phyloP scores from a whole-genome alignment of 768 basidiomycete genomes.

The Panellus pusillus region DNA sequence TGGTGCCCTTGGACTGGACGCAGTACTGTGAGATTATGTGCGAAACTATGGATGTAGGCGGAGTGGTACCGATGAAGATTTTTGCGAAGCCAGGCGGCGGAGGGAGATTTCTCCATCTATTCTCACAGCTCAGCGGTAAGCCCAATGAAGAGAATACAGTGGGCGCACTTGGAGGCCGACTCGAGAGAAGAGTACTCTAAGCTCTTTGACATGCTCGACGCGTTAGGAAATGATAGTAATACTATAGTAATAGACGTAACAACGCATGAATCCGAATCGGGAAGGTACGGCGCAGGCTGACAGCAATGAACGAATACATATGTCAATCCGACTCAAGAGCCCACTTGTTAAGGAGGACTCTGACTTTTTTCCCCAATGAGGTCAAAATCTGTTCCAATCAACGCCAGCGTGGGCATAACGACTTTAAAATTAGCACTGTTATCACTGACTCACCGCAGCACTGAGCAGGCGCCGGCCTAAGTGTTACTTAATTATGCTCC shows the following conservation, averaged over 20 bases:
- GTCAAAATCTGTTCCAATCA: too few species aligned
- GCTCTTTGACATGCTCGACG: constrained; percentile 7
- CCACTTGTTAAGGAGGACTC: too few species aligned
- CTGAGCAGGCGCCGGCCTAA: too few species aligned
- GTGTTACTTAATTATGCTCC: too few species aligned
- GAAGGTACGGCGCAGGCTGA: not conserved
- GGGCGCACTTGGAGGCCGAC: constrained; percentile 35
- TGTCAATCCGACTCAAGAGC: too few species aligned
- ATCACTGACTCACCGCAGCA: too few species aligned
- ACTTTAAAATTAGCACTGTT: too few species aligned
- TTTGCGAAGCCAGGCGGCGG: constrained; percentile 71
- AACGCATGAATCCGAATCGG: not conserved
- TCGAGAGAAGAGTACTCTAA: constrained; percentile 45
- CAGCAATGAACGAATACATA: too few species aligned
- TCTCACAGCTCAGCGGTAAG: not conserved
- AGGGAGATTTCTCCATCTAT: constrained; percentile 65
- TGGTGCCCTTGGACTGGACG: constrained; percentile 42
- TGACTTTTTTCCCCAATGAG: too few species aligned
- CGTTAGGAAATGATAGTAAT: not conserved
- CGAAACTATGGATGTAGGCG: constrained; percentile 11
- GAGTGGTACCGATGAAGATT: constrained; percentile 35
- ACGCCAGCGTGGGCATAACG: too few species aligned
- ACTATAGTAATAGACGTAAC: constrained; percentile 1
- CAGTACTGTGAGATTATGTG: not conserved
- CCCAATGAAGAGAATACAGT: constrained; percentile 1